phyloP scores from a whole-genome alignment of 2,329 filamentous ascomycete species.

The Thyridium curvatum region DNA sequence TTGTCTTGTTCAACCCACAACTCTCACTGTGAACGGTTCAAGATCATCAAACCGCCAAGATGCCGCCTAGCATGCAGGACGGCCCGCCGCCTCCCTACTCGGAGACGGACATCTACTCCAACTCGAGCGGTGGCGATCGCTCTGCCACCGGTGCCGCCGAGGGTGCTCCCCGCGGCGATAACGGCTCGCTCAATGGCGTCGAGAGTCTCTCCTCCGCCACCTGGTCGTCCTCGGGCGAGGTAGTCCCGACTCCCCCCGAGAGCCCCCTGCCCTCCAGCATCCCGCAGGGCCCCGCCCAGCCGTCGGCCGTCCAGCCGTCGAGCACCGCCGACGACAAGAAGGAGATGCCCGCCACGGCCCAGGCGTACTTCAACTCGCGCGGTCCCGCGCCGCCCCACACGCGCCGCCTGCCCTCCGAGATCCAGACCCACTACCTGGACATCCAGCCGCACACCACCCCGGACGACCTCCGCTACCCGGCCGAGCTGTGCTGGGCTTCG shows the following conservation, averaged over 20 bases:
- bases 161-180: constrained; percentile 16
- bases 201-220: too few species aligned
- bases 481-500: constrained; percentile 19
- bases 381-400: constrained; percentile 30
- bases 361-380: constrained; percentile 11
- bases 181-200: constrained; percentile 16
- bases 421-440: constrained; percentile 20
- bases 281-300: too few species aligned
- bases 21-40: too few species aligned
- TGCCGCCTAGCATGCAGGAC: constrained; percentile 26
- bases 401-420: constrained; percentile 7
- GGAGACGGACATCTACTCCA: constrained; percentile 50
- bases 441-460: constrained; percentile 28
- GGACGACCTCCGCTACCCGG: constrained; percentile 36
- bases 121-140: constrained; percentile 19
- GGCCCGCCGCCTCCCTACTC: constrained; percentile 50
- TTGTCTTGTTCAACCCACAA: too few species aligned
- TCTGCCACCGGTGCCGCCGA: constrained; percentile 6
- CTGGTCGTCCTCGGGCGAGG: constrained; percentile 32
- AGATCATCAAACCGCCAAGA: constrained; percentile 11
- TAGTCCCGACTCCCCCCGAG: constrained; percentile 45
- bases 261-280: constrained; percentile 31
- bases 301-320: too few species aligned
- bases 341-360: too few species aligned
- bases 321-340: too few species aligned